These are phyloP conservation scores for Quercus phellos DNA, from an alignment of 331 rosid species.

Conservation along the genomic window DNA sequence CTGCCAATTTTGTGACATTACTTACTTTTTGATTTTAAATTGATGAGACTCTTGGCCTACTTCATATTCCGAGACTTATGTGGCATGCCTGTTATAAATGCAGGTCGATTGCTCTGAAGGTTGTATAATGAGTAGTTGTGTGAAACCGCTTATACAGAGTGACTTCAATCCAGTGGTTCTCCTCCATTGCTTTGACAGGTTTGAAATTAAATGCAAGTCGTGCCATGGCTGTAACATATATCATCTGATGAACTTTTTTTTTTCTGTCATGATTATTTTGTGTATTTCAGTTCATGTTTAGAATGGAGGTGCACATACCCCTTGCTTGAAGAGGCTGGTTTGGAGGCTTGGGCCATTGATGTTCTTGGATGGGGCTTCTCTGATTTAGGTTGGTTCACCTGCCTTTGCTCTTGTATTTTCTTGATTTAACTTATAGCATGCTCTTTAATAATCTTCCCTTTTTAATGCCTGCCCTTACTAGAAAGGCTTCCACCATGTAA, in stretches of 20 bases:
- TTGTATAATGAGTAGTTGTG: constrained; percentile 50
- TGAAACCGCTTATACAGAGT: constrained; percentile 32
- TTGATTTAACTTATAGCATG: neutral
- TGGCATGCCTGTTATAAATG: neutral
- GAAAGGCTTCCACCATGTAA: constrained; percentile 45
- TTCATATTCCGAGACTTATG: neutral
- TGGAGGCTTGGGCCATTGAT: constrained; percentile 61
- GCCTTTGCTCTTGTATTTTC: neutral
- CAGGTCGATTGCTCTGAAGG: constrained; percentile 31
- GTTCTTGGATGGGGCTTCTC: constrained; percentile 66
- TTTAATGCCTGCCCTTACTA: constrained; percentile 11
- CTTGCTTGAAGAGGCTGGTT: constrained; percentile 52
- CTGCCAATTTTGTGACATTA: neutral
- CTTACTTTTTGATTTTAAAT: neutral
- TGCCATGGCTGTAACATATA: neutral
- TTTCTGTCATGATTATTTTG: neutral
- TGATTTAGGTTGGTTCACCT: constrained; percentile 39
- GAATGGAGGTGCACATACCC: constrained; percentile 53
- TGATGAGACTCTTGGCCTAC: neutral
- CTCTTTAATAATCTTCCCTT: neutral
- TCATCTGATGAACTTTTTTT: neutral
- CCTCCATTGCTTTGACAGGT: constrained; percentile 66
- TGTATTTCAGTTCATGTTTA: constrained; percentile 42
- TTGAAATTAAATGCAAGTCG: neutral
- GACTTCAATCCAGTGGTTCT: constrained; percentile 54